phyloP scores from a whole-genome alignment of 2,329 filamentous ascomycete species.

The Aspergillus carbonarius region DNA sequence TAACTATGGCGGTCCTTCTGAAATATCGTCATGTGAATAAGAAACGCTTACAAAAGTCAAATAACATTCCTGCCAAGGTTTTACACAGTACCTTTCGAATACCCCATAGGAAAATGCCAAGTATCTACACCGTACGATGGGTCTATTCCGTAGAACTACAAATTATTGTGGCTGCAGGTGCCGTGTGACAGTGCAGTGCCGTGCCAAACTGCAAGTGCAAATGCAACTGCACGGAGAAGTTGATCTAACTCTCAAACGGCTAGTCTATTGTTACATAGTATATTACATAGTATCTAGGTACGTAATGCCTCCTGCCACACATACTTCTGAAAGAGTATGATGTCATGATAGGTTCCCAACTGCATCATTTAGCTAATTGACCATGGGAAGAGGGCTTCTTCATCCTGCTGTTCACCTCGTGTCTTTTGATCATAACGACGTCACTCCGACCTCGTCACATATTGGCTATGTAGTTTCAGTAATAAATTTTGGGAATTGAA shows the following conservation, averaged over 20 bases:
- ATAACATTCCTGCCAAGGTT: too few relatives aligned
- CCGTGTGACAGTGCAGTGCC: too few relatives aligned
- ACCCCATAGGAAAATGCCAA: too few relatives aligned
- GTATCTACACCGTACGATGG: too few relatives aligned
- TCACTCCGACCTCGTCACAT: constrained; percentile 19
- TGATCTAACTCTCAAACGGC: background rate
- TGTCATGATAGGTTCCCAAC: background rate
- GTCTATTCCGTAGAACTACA: too few relatives aligned
- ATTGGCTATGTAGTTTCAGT: background rate
- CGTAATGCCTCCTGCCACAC: background rate
- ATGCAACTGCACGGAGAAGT: background rate
- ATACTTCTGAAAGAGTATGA: background rate
- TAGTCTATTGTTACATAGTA: background rate
- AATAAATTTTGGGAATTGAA: background rate
- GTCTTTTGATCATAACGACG: constrained; percentile 29
- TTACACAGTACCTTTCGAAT: too few relatives aligned
- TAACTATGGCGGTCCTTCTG: too few relatives aligned
- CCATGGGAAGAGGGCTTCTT: background rate
- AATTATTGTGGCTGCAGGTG: too few relatives aligned
- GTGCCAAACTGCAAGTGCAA: background rate
- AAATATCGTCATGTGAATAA: too few relatives aligned
- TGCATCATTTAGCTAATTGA: background rate
- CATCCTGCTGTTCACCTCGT: background rate
- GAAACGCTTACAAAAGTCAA: too few relatives aligned
- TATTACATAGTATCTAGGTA: too few relatives aligned